phyloP scores from a whole-genome alignment of 2,329 filamentous ascomycete species.

The Fusarium phyllophilum region DNA sequence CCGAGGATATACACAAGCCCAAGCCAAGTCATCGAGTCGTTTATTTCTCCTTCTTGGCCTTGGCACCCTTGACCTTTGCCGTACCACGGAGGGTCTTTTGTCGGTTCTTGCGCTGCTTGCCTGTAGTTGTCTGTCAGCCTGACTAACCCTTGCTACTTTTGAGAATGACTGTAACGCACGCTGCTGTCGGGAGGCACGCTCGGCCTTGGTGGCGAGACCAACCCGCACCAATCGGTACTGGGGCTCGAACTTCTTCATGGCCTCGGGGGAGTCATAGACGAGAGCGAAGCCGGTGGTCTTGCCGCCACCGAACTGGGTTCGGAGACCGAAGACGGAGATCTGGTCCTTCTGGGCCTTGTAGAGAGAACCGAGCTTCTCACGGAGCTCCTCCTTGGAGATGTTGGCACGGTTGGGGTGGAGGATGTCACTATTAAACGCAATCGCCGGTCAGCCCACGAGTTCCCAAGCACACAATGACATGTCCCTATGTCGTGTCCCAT shows the following conservation, averaged over 20 bases:
- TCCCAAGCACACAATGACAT: slow-evolving; percentile 17
- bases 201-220: slow-evolving; percentile 91
- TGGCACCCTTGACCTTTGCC: slow-evolving; percentile 96
- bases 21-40: slow-evolving; percentile 52
- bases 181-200: slow-evolving; percentile 98
- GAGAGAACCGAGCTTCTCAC: slow-evolving; percentile 89
- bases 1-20: slow-evolving; percentile 47
- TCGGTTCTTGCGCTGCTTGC: slow-evolving; percentile 99
- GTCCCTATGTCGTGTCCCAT: neutral
- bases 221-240: slow-evolving; percentile 96
- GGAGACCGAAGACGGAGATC: slow-evolving; percentile 97
- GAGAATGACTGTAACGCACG: slow-evolving; percentile 73
- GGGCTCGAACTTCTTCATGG: slow-evolving; percentile 99
- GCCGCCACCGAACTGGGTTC: slow-evolving; percentile 98
- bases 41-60: slow-evolving; percentile 95
- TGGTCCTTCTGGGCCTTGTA: slow-evolving; percentile 99
- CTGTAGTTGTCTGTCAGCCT: slow-evolving; percentile 61
- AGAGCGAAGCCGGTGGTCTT: slow-evolving; percentile 99
- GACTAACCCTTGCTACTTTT: neutral
- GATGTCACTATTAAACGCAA: slow-evolving; percentile 78
- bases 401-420: slow-evolving; percentile 98
- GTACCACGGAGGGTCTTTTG: slow-evolving; percentile 98
- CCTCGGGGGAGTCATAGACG: slow-evolving; percentile 97
- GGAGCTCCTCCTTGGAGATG: slow-evolving; percentile 99
- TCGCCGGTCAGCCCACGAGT: slow-evolving; percentile 41